phyloP scores from a whole-genome alignment of 1,284 basidiomycete genomes.

The Trametes hirsuta region DNA sequence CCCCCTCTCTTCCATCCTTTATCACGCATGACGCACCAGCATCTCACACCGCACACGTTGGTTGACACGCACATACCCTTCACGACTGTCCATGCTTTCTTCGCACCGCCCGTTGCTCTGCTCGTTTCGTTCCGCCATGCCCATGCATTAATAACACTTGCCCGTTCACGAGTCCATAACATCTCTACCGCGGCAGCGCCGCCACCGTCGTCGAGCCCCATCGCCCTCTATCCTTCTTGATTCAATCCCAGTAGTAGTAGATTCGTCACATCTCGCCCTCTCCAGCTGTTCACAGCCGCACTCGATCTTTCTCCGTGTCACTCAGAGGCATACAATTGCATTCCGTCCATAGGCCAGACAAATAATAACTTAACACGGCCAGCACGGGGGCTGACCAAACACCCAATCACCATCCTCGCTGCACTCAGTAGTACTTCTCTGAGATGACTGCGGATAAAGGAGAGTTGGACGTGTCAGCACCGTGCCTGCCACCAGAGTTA shows the following conservation, averaged over 20 bases:
- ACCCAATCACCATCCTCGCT: background rate
- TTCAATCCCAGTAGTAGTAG: too few species aligned
- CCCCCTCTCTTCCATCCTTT: background rate
- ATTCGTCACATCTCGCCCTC: too few species aligned
- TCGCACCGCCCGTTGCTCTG: constrained; percentile 8
- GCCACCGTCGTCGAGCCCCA: background rate
- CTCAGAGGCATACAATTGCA: too few species aligned
- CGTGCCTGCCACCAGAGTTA: background rate
- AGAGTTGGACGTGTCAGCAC: background rate
- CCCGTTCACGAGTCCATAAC: background rate
- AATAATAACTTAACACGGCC: too few species aligned
- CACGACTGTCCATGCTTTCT: constrained; percentile 22
- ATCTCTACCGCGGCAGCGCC: background rate
- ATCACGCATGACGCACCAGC: background rate
- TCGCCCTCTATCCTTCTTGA: background rate
- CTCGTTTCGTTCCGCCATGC: background rate
- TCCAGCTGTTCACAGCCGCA: too few species aligned
- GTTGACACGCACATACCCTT: background rate
- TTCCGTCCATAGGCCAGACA: too few species aligned
- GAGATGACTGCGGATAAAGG: constrained; percentile 40
- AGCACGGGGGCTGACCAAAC: background rate
- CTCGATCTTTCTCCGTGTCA: too few species aligned
- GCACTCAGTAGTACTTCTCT: constrained; percentile 43
- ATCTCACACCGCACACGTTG: background rate
- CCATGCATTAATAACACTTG: background rate